Percentiles rank a stretch among this genome's conserved stretches.
These are phyloP conservation scores for Aureobasidium sp. DNA, from an alignment of 2,329 filamentous ascomycete genomes.

Conservation along the genomic window DNA sequence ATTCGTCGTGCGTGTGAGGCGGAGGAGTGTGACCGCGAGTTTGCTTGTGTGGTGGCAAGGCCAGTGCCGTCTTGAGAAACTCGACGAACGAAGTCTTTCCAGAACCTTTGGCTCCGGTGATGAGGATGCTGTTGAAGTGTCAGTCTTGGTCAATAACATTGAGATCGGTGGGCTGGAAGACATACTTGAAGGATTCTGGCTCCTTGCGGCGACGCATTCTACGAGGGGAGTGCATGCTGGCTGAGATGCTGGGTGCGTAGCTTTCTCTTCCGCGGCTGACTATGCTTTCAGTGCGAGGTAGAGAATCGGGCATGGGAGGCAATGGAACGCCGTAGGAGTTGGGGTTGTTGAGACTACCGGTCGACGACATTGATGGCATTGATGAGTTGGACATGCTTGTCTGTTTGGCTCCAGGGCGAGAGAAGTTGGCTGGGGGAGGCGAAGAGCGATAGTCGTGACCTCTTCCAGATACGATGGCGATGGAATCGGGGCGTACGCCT, in stretches of 20 bases:
- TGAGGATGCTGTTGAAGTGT: constrained; percentile 58
- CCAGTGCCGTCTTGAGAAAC: constrained; percentile 80
- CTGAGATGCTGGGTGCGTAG: constrained; percentile 85
- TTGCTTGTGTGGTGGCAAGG: constrained; percentile 72
- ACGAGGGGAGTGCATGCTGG: constrained; percentile 85
- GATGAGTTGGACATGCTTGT: neutral
- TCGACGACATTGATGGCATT: constrained; percentile 7
- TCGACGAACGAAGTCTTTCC: constrained; percentile 97
- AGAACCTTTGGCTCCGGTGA: constrained; percentile 76
- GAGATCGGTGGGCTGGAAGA: constrained; percentile 17
- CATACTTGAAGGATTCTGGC: constrained; percentile 97
- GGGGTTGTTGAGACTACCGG: constrained; percentile 11
- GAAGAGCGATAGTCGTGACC: constrained; percentile 27
- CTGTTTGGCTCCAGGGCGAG: constrained; percentile 25
- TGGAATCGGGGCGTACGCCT: constrained; percentile 56
- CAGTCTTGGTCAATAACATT: neutral
- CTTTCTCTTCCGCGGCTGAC: constrained; percentile 92
- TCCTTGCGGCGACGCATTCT: constrained; percentile 91
- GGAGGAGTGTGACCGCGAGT: constrained; percentile 15
- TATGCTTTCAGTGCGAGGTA: constrained; percentile 80
- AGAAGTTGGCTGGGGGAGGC: constrained; percentile 23
- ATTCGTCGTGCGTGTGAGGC: constrained; percentile 20
- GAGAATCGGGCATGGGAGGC: constrained; percentile 13
- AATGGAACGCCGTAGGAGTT: constrained; percentile 21
- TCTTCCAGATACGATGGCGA: constrained; percentile 48